A percentile compares a stretch with the other conserved stretches of the same genome.
phyloP scores from a whole-genome alignment of 768 basidiomycete species.

The Panaeolus cyanescens region DNA sequence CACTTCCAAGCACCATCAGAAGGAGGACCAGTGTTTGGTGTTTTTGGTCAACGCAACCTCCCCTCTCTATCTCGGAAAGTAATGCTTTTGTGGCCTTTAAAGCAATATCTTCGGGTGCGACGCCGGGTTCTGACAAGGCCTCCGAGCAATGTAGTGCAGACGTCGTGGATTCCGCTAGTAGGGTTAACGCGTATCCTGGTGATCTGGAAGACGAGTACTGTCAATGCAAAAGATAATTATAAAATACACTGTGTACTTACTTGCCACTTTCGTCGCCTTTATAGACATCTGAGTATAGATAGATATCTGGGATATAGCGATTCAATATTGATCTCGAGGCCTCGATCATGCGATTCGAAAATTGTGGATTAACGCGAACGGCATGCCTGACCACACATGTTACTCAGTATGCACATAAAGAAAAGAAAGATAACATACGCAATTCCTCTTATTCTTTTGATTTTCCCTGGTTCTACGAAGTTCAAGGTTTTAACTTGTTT shows the following conservation, averaged over 20 bases:
- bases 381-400: slow-evolving; percentile 65
- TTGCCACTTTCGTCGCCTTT: slow-evolving; percentile 97
- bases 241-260: slow-evolving; percentile 49
- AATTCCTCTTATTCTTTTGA: slow-evolving; percentile 93
- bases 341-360: slow-evolving; percentile 98
- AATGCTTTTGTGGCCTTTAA: slow-evolving; percentile 78
- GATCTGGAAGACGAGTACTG: slow-evolving; percentile 58
- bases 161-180: slow-evolving; percentile 92
- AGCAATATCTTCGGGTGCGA: slow-evolving; percentile 92
- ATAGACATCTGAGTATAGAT: slow-evolving; percentile 97
- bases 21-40: slow-evolving; percentile 86
- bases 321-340: slow-evolving; percentile 90
- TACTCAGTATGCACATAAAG: neutral
- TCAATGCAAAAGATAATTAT: neutral
- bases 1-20: slow-evolving; percentile 95
- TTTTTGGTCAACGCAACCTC: slow-evolving; percentile 89
- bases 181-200: slow-evolving; percentile 90
- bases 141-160: slow-evolving; percentile 87
- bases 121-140: slow-evolving; percentile 77
- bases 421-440: slow-evolving; percentile 59
- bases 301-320: slow-evolving; percentile 96
- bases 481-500: slow-evolving; percentile 91
- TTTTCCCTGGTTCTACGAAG: slow-evolving; percentile 88
- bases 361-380: slow-evolving; percentile 94
- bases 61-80: slow-evolving; percentile 73